Evolutionary conservation across 805 yeast genomes (phyloP).

Genomic region (Brettanomyces naardenensis): DNA sequence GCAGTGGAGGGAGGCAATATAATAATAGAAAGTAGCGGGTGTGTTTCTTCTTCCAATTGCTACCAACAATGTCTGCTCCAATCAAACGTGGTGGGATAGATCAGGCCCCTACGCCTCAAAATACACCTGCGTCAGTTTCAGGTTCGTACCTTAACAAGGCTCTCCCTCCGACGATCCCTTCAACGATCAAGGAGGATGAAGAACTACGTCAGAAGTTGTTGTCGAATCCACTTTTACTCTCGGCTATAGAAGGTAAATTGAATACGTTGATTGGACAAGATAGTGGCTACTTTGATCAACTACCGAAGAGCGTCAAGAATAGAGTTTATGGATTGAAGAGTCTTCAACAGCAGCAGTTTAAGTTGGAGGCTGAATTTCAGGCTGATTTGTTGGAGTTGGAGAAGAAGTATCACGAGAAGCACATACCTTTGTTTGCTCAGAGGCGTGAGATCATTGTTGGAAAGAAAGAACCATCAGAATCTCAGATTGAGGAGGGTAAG

Average conservation of each 20-base stretch:
- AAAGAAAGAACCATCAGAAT: constrained; percentile 63
- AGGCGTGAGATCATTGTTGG: constrained; percentile 73
- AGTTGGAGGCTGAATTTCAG: constrained; percentile 86
- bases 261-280: constrained; percentile 79
- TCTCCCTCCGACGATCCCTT: constrained; percentile 50
- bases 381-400: constrained; percentile 81
- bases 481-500: constrained; percentile 75
- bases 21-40: too few species aligned
- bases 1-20: too few species aligned
- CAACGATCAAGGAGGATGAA: constrained; percentile 69
- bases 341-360: constrained; percentile 70
- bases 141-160: constrained; percentile 57
- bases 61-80: constrained; percentile 2
- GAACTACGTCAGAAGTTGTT: constrained; percentile 32
- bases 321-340: constrained; percentile 79
- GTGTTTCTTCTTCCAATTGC: too few species aligned
- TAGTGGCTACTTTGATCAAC: constrained; percentile 74
- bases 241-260: constrained; percentile 84
- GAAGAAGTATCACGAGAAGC: constrained; percentile 63
- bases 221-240: constrained; percentile 72
- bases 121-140: constrained; percentile 87
- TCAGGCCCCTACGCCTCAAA: constrained; percentile 96
- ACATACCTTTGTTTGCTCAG: constrained; percentile 66
- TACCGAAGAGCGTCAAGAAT: constrained; percentile 66
- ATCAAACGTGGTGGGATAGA: constrained; percentile 52